Evolutionary conservation across 2,329 filamentous ascomycete genomes (phyloP).

Genomic region (Beauveria asiatica): DNA sequence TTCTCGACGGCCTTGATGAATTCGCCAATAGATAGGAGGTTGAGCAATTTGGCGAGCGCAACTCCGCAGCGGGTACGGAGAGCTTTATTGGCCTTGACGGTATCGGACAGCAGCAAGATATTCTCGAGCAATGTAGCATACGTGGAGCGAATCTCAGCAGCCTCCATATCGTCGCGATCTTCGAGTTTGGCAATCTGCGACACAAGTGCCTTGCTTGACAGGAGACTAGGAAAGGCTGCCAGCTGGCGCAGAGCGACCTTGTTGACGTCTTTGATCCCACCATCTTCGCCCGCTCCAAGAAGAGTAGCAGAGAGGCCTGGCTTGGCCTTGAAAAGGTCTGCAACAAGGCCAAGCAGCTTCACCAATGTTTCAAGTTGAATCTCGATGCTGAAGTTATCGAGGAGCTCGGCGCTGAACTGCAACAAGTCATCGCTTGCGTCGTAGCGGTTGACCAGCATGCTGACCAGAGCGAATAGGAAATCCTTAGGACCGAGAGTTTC

Average conservation of each 20-base stretch:
- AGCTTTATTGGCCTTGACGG: conserved; percentile 46
- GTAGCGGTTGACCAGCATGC: conserved; percentile 87
- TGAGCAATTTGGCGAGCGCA: conserved; percentile 70
- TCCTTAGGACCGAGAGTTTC: conserved; percentile 79
- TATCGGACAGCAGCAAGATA: conserved; percentile 57
- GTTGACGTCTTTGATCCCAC: conserved; percentile 38
- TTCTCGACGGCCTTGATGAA: conserved; percentile 83
- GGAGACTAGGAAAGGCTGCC: conserved; percentile 46
- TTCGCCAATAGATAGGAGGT: conserved; percentile 75
- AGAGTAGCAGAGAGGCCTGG: conserved; percentile 65
- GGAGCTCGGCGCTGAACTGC: conserved; percentile 66
- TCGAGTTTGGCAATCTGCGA: conserved; percentile 47
- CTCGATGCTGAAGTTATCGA: conserved; percentile 62
- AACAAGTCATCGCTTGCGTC: conserved; percentile 65
- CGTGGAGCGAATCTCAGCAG: conserved; percentile 57
- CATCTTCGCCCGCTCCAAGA: conserved; percentile 48
- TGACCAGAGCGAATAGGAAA: conserved; percentile 78
- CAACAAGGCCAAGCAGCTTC: conserved; percentile 66
- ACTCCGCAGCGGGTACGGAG: conserved; percentile 55
- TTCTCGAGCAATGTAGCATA: conserved; percentile 62
- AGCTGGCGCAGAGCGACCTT: conserved; percentile 47
- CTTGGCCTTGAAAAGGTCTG: conserved; percentile 67
- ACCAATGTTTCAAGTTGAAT: conserved; percentile 72
- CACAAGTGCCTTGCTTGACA: conserved; percentile 50
- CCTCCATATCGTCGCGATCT: conserved; percentile 56